Evolutionary conservation across 352 stramenopile species (phyloP), one percentile per base, ranked within the genome.

Genomic region (Phytophthora citricola): DNA sequence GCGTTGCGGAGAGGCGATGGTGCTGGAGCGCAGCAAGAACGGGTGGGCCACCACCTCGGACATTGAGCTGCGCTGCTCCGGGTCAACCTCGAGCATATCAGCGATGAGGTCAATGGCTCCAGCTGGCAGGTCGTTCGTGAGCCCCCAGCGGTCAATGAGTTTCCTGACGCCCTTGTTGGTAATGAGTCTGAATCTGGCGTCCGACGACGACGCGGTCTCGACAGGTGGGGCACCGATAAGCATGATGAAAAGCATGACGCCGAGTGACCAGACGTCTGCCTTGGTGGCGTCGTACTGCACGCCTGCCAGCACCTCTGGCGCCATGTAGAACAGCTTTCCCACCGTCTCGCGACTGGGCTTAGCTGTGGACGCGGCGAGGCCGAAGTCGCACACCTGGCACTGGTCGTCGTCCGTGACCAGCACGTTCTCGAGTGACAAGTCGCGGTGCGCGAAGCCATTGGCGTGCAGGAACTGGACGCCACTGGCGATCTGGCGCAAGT

Each of bases 301-400:
- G 20, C 79, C 79, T 0, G 78, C 81, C n/a, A 92, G 74, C 24
- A 93, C 84, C 65, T 95, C 87, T 2, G 87, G 87, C 2, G 85
- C 85, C 83, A 95, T 95, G 75, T 95, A 95, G 59, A 92, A 93
- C 27, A 91, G 78, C 70, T 95, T 95, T 41, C 88, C 88, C 38
- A 93, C 88, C 5, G 83, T 87, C 66, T 90, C 77, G 45, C 71
- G 74, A 27, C 58, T 75, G 9, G 52, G 52, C 24, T 78, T 69
- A 34, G 73, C 75, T 6, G 81, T 85, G 8, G 76, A 74, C 5
- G 81, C 79, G 2, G 82, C 85, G 11, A 95, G 75, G 0, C 87
- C 87, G 40, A 95, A 91, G 83, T 95, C 87, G 66, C 82, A 93
- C 51, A 95, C 81, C 53, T 95, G 79, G 66, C 83, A 92, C 41